A percentile compares a stretch with the other conserved stretches of the same genome.
Evolutionary conservation across 192 early-diverging fungal species (phyloP).

Genomic region (Geranomyces michiganensis): DNA sequence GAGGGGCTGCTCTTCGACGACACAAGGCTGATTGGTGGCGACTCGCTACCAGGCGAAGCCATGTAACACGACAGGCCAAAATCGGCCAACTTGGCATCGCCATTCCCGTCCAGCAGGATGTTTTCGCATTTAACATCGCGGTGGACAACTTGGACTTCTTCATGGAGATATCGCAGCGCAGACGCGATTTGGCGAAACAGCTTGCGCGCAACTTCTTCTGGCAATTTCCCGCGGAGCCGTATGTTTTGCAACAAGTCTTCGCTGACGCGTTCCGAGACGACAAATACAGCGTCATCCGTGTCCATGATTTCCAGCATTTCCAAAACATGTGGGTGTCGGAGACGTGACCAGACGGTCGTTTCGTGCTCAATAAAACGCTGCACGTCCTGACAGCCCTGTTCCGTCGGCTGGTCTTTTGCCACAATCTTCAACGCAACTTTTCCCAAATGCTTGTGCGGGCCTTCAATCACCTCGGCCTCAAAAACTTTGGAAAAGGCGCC

Average conservation of each 20-base stretch:
- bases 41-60: neutral
- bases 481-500: slow-evolving; percentile 79
- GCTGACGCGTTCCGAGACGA: slow-evolving; percentile 71
- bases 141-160: slow-evolving; percentile 72
- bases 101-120: slow-evolving; percentile 60
- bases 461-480: slow-evolving; percentile 60
- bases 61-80: slow-evolving; percentile 75
- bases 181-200: slow-evolving; percentile 77
- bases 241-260: slow-evolving; percentile 69
- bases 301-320: slow-evolving; percentile 68
- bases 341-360: slow-evolving; percentile 63
- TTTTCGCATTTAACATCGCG: slow-evolving; percentile 95
- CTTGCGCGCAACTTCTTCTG: slow-evolving; percentile 52
- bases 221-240: slow-evolving; percentile 41
- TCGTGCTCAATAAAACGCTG: slow-evolving; percentile 64
- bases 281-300: slow-evolving; percentile 65
- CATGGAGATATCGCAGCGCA: slow-evolving; percentile 80
- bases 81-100: slow-evolving; percentile 75
- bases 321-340: slow-evolving; percentile 73
- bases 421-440: slow-evolving; percentile 75
- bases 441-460: slow-evolving; percentile 27
- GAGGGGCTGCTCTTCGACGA: neutral
- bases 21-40: too few species aligned
- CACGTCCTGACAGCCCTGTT: slow-evolving; percentile 29
- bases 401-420: slow-evolving; percentile 47